Conservation (phyloP, 768 basidiomycete genomes). For the Calocybe cyanea region DNA sequence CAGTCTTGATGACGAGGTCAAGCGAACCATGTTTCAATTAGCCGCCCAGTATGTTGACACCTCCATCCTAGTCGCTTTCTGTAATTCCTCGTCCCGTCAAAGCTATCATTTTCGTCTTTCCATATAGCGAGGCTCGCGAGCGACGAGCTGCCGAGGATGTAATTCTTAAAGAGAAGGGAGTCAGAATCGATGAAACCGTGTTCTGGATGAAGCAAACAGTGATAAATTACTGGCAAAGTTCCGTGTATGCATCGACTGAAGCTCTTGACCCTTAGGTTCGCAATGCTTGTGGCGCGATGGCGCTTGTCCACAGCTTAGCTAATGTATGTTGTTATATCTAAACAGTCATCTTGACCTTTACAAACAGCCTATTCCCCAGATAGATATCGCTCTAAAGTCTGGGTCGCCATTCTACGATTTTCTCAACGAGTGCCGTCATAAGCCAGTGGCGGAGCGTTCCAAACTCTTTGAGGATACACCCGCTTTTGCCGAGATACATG, state of each 20-base stretch:
- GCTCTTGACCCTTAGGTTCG: background rate
- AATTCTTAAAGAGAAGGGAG: background rate
- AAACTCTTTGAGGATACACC: constrained; percentile 3
- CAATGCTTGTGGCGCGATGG: constrained; percentile 9
- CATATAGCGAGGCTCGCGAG: background rate
- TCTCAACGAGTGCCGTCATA: constrained; percentile 1
- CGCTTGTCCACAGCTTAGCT: constrained; percentile 4
- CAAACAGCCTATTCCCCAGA: background rate
- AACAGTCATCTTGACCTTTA: background rate
- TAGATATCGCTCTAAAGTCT: constrained; percentile 1
- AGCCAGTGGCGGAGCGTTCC: background rate
- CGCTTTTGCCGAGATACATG: constrained; percentile 1
- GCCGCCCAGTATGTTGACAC: background rate
- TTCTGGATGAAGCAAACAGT: constrained; percentile 9
- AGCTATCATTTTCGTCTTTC: constrained; percentile 5
- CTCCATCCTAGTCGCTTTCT: background rate
- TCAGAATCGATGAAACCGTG: constrained; percentile 2
- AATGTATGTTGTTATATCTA: background rate
- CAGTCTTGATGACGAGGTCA: constrained; percentile 5
- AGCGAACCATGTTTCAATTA: background rate
- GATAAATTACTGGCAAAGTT: no score
- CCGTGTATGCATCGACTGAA: background rate
- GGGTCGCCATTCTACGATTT: background rate
- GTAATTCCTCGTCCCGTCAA: constrained; percentile 5
- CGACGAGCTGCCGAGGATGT: constrained; percentile 3